Evolutionary conservation across 345 rosid species (phyloP), one percentile per base, ranked within the genome.

Genomic region (Populus nigra): DNA sequence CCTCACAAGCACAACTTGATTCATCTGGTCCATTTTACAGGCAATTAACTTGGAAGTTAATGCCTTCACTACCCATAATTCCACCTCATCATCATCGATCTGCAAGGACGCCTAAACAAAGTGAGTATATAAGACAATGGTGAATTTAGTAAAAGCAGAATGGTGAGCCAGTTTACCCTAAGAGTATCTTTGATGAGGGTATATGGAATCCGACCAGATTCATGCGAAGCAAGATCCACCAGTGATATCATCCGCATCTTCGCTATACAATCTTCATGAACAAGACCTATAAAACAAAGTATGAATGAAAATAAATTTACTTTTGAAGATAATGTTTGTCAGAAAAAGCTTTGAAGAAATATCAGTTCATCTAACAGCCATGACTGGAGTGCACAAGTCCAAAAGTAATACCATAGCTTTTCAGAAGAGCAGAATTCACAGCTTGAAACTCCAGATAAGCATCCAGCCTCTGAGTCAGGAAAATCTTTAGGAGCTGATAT

Each of bases 11-110:
- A 92, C 87, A 79, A 84, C 89, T 86, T 90, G 86, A 86, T 93
- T 95, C 98, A 93, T 87, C 87, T 95, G 98, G 83, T 95, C 96
- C 89, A 95, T 93, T 84, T 90, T 93, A 81, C 97, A 91, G 61
- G 87, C 92, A 59, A 92, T 75, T 83, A 95, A 81, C 84, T 95
- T 91, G 0, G 94, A 90, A 38, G 92, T 89, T 83, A 88, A 89
- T 62, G 99, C 97, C 88, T 87, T 95, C 7, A 93, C 97, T 69
- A 95, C 88, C 98, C 99, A 93, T 47, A 80, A 35, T 80, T 95
- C 98, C 65, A 93, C 92, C 81, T 92, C 98, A 80, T 90, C 90
- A n/a, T 92, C 93, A 50, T 82, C 83, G 76, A 95, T 85, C 99
- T 94, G 87, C 68, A 77, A 71, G 17, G 31, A 25, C 38, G 68